phyloP scores from a whole-genome alignment of 192 early-diverging fungal genomes.

The Oehlia diaphana region DNA sequence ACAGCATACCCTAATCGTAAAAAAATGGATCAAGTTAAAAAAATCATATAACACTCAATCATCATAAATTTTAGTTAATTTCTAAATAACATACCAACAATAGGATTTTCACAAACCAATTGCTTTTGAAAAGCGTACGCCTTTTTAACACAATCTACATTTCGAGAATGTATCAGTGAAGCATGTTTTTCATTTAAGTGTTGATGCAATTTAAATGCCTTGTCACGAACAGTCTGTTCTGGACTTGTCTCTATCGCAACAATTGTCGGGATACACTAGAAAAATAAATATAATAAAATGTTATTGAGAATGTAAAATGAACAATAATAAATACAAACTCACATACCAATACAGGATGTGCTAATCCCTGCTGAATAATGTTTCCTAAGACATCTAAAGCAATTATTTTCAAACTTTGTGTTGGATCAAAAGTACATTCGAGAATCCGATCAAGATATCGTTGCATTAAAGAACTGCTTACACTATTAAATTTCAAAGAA shows the following conservation, averaged over 20 bases:
- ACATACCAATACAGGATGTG: constrained; percentile 77
- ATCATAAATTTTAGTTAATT: background rate
- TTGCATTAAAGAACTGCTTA: constrained; percentile 90
- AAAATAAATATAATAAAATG: background rate
- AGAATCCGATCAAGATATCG: constrained; percentile 77
- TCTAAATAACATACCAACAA: constrained; percentile 46
- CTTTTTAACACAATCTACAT: constrained; percentile 71
- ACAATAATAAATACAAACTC: background rate
- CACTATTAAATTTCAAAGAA: constrained; percentile 36
- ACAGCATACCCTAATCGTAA: constrained; percentile 32
- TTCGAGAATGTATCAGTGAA: constrained; percentile 83
- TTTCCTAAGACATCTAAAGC: constrained; percentile 81
- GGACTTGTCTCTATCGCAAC: constrained; percentile 80
- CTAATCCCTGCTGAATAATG: constrained; percentile 89
- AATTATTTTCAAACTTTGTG: constrained; percentile 57
- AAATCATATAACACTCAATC: background rate
- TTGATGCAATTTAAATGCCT: constrained; percentile 71
- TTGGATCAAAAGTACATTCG: constrained; percentile 61
- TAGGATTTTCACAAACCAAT: constrained; percentile 32
- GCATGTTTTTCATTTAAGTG: constrained; percentile 83
- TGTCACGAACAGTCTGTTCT: constrained; percentile 62
- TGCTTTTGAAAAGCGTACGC: constrained; percentile 74
- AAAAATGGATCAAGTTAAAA: background rate
- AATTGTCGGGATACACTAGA: constrained; percentile 83
- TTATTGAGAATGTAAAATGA: background rate